phyloP scores from a whole-genome alignment of 169 alveolate species.

The Plasmodium gaboni region DNA sequence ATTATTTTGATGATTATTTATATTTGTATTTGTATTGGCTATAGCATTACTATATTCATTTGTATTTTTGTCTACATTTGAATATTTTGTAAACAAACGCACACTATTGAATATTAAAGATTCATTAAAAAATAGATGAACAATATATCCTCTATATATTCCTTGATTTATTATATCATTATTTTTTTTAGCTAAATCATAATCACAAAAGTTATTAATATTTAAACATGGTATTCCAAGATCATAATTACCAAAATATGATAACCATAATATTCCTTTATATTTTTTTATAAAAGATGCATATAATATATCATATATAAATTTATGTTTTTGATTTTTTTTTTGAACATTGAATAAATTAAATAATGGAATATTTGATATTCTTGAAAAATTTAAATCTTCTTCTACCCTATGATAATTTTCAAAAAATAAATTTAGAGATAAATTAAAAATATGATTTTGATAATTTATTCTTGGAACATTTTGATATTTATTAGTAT shows the following conservation, averaged over 20 bases:
- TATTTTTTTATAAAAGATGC: constrained; percentile 76
- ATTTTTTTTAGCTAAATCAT: constrained; percentile 79
- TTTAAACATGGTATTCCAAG: constrained; percentile 75
- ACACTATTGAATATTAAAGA: constrained; percentile 83
- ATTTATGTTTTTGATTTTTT: constrained; percentile 78
- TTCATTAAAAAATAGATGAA: constrained; percentile 81
- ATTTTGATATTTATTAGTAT: constrained; percentile 73
- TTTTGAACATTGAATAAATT: constrained; percentile 73
- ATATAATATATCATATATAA: constrained; percentile 82
- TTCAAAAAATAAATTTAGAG: constrained; percentile 78
- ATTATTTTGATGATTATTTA: not conserved
- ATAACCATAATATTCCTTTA: constrained; percentile 81
- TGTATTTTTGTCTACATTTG: constrained; percentile 17
- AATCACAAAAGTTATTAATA: constrained; percentile 78
- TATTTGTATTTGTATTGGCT: not conserved
- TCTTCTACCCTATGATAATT: constrained; percentile 78
- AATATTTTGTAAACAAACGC: constrained; percentile 78
- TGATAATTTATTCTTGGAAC: constrained; percentile 33
- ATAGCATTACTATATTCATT: not conserved
- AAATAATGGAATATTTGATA: constrained; percentile 80
- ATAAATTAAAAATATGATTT: constrained; percentile 75
- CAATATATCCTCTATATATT: constrained; percentile 84
- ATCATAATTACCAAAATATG: constrained; percentile 78
- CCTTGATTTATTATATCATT: constrained; percentile 77
- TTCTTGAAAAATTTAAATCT: constrained; percentile 80